Evolutionary conservation across 2,329 filamentous ascomycete genomes (phyloP), one percentile per base, ranked within the genome.

Genomic region (Aspergillus sp.): DNA sequence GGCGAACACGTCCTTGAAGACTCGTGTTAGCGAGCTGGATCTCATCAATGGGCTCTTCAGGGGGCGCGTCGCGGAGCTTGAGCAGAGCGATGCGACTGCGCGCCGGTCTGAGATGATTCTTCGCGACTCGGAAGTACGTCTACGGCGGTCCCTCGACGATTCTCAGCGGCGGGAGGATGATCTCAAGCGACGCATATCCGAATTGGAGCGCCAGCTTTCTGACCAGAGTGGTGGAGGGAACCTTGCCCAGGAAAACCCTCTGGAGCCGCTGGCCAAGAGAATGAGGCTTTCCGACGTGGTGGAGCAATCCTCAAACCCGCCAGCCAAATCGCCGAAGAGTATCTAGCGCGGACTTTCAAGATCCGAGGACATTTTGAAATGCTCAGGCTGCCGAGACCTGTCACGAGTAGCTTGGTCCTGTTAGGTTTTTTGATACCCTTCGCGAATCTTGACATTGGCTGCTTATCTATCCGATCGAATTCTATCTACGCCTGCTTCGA

Each of bases 21-120:
- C 95, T 0, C 88, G 95, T 43, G 93, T 99, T 35, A 95, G 89
- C 66, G 95, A 99, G 74, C 83, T 99, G 23, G 95, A 99, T 72
- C 85, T 99, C 52, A 97, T 99, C 79, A 97, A 93, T 68, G 89
- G 90, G 70, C 80, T 93, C 45, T 92, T 91, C 73, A 83, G 88
- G 51, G 88, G 88, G 39, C 85, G 89, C 11, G 86, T 97, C 41
- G 75, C 86, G 71, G 82, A 95, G 70, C 81, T 95, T 12, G 91
- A 96, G 71, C 85, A 87, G 64, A 89, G 89, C 68, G 90, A 93
- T 70, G 84, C 84, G 48, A 86, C 84, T 48, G 85, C 89, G 52
- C 78, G 87, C 69, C 77, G 86, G 69, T 81, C 84, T 63, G 77
- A 86, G 76, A 77, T 82, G 72, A 76, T 80, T 65, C 77, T 78